Percentiles rank a stretch among this genome's conserved stretches.
phyloP scores from a whole-genome alignment of 2,329 filamentous ascomycete species.

The Colletotrichum sp. region DNA sequence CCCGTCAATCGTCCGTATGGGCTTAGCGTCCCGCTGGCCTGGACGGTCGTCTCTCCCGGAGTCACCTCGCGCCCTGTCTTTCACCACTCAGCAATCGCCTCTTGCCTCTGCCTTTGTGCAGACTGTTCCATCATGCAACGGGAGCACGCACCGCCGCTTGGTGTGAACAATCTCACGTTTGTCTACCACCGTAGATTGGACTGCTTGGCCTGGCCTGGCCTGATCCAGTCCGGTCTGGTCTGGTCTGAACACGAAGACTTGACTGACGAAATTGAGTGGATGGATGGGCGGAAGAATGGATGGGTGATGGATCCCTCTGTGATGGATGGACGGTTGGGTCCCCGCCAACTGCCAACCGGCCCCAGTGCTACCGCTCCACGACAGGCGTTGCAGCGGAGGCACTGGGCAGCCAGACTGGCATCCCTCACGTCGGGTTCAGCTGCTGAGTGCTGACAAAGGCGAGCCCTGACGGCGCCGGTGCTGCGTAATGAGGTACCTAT shows the following conservation, averaged over 20 bases:
- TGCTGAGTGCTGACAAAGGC: constrained; percentile 6
- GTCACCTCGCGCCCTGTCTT: constrained; percentile 3
- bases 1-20: background rate
- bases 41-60: constrained; percentile 9
- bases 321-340: background rate
- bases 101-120: background rate
- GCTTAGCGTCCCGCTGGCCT: constrained; percentile 17
- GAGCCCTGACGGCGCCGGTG: background rate
- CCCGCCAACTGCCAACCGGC: background rate
- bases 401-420: background rate
- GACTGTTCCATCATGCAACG: background rate
- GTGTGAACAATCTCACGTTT: constrained; percentile 2
- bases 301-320: background rate
- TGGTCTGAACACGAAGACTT: background rate
- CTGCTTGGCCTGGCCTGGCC: background rate
- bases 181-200: background rate
- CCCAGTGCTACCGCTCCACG: background rate
- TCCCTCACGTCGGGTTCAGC: background rate
- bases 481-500: background rate
- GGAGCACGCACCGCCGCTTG: background rate
- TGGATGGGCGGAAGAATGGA: background rate
- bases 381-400: background rate
- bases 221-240: background rate
- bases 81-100: background rate
- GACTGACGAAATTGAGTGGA: background rate